A percentile compares a stretch with the other conserved stretches of the same genome.
phyloP scores from a whole-genome alignment of 495 filamentous ascomycete genomes.

The Oleoguttula mirabilis region DNA sequence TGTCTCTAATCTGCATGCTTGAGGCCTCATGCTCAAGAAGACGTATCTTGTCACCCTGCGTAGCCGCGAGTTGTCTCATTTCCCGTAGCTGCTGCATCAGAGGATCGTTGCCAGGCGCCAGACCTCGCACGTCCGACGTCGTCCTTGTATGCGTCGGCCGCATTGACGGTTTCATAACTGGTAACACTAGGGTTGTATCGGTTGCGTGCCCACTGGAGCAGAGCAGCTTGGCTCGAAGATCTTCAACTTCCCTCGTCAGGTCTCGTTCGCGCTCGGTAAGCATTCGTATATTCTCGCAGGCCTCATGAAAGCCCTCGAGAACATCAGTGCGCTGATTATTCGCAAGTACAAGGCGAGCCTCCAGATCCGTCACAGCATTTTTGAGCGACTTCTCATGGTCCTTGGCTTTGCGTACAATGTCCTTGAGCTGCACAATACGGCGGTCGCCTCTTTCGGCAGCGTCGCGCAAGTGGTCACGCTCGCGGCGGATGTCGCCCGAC shows the following conservation, averaged over 20 bases:
- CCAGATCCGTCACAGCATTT: slow-evolving; percentile 12
- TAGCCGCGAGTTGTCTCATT: neutral
- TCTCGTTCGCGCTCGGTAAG: neutral
- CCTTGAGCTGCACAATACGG: slow-evolving; percentile 11
- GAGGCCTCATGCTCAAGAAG: neutral
- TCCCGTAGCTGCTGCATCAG: slow-evolving; percentile 1
- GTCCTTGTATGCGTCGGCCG: slow-evolving; percentile 3
- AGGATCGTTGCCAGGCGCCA: slow-evolving; percentile 1
- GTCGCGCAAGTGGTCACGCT: slow-evolving; percentile 11
- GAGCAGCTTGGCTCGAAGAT: slow-evolving; percentile 2
- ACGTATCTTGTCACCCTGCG: neutral
- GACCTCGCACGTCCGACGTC: slow-evolving; percentile 2
- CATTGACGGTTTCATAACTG: neutral
- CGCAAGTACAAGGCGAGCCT: slow-evolving; percentile 13
- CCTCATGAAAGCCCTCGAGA: slow-evolving; percentile 19
- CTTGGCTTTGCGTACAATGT: slow-evolving; percentile 12
- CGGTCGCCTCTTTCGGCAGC: slow-evolving; percentile 5
- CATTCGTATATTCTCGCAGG: slow-evolving; percentile 5
- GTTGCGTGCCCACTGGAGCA: slow-evolving; percentile 2
- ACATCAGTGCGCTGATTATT: slow-evolving; percentile 19
- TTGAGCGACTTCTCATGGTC: slow-evolving; percentile 9
- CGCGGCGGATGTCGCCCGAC: slow-evolving; percentile 4
- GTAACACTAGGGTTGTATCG: slow-evolving; percentile 1
- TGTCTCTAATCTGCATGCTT: too few relatives aligned
- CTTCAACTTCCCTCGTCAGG: slow-evolving; percentile 3